Base-by-base conservation (phyloP, 1,284 basidiomycete genomes). In the Moesziomyces sp. region DNA sequence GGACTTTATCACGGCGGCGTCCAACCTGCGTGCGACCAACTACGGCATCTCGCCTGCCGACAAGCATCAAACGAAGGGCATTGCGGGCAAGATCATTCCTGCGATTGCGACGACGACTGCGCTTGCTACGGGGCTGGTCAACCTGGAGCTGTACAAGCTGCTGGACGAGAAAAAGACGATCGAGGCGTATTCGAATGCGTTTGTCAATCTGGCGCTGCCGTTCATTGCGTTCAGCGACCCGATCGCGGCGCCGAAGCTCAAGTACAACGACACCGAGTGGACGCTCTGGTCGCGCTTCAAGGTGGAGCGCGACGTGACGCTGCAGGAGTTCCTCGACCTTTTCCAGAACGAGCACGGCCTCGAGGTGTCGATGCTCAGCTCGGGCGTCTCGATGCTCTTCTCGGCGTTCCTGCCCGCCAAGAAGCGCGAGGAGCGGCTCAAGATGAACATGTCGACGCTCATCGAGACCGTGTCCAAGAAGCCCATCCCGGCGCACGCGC, bases 151-250 rank as follows among this genome's bases (percentile, higher is more conserved):
- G 52, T 99, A 97, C 89, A 84, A 84, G 93, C 88, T 99, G 84
- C 94, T 99, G 77, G 97, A 97, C 84, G 91, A 91, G 70, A 98
- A 98, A 89, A 89, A 87, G 81, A 92, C 93, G 81, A 87, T 98
- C 13, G 97, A 99, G 78, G 89, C 92, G 58, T 99, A 94, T 89
- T 98, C 97, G 88, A 99, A 99, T 81, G 78, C 82, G 6, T 99
- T 99, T 85, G 90, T 99, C 80, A 99, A 99, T 86, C 88, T 99
- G 51, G 97, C 97, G 6, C 86, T 99, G 60, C 97, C 97, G 3
- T 99, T 99, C 90, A 97, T 99, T 83, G 97, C 94, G 24, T 99
- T 99, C 88, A 97, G 94, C 2, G 97, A 99, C 83, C 97, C 97
- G 21, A 94, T 99, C 74, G 91, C 90, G 3, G 94, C 96, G n/a